Base-by-base conservation (phyloP, 768 basidiomycete genomes). In the Cystobasidium tubakii region DNA sequence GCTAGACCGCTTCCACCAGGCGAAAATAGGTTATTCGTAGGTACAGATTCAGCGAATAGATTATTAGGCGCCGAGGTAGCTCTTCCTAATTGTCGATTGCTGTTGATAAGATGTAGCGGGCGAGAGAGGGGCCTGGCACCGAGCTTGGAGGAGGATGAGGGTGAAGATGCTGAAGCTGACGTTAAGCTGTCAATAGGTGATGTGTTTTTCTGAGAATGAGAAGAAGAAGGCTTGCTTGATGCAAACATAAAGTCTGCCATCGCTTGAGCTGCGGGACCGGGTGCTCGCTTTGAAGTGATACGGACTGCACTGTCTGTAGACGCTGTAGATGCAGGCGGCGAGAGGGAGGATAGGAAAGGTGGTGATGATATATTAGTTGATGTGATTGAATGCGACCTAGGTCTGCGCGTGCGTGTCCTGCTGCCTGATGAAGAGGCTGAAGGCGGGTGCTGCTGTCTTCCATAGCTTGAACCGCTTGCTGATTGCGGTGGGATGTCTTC, bases 11-110 rank as follows among this genome's bases (percentile, higher is more conserved):
- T 60, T 15, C 57, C 29, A 60, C 57, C 57, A 17, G 57, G 57
- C 57, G 57, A 60, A 21, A 60, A 60, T 3, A 60, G 57, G 23
- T 60, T 60, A 31, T 60, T 60, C 15, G 57, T 60, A 60, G 57
- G 57, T 15, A 31, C 23, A 29, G 57, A 60, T 21, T 46, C 63
- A 43, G 27, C 39, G 63, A 65, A 65, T 15, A 65, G 63, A 65
- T 65, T 65, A 15, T 39, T 65, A 36, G 63, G 63, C 25, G 63
- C 63, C 10, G 63, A 36, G 13, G 13, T 42, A 46, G 63, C 63
- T 12, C 63, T 4, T 39, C 63, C 63, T 39, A 65, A 36, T 34
- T 27, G 27, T 60, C 57, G 25, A 34, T 60, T 60, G 33, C 57
- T 60, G 29, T 27, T 34, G 12, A 60, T 60, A 60, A 34, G 29